Evolutionary conservation across 2,329 filamentous ascomycete species (phyloP).

Genomic region (Pseudogymnoascus destructans): DNA sequence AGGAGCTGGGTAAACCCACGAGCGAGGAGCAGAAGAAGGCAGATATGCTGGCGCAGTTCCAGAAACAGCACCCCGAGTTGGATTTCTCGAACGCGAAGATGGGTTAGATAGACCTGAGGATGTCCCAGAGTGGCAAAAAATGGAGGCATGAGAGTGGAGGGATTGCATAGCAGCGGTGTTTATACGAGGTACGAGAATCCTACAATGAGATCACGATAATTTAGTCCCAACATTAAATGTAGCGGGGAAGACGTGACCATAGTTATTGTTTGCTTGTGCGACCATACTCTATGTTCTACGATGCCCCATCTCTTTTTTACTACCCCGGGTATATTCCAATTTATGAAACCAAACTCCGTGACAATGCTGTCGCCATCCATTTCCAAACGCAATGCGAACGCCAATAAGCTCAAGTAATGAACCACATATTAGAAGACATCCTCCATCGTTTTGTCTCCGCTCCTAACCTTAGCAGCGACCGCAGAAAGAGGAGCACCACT

Average conservation of each 20-base stretch:
- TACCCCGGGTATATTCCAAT: conserved; percentile 3
- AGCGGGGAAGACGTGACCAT: background rate
- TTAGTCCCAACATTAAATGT: background rate
- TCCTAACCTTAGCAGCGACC: conserved; percentile 24
- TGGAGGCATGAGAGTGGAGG: background rate
- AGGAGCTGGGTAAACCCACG: conserved; percentile 77
- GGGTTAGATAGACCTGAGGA: conserved; percentile 28
- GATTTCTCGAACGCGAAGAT: conserved; percentile 61
- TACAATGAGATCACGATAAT: background rate
- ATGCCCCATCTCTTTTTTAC: background rate
- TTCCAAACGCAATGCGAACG: conserved; percentile 3
- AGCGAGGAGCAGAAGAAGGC: conserved; percentile 93
- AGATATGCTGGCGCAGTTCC: conserved; percentile 87
- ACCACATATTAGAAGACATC: conserved; percentile 29
- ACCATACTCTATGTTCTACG: background rate
- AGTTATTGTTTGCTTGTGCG: background rate
- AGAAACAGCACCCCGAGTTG: conserved; percentile 63
- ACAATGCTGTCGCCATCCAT: conserved; percentile 2
- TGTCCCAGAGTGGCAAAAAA: background rate
- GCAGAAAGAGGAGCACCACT: conserved; percentile 28
- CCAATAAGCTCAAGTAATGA: background rate
- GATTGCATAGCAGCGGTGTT: conserved; percentile 6
- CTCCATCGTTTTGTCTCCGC: conserved; percentile 37
- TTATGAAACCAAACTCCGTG: conserved; percentile 5
- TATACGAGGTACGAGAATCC: conserved; percentile 2